Conservation (phyloP, 345 rosid genomes). For the Barbarea vulgaris region DNA sequence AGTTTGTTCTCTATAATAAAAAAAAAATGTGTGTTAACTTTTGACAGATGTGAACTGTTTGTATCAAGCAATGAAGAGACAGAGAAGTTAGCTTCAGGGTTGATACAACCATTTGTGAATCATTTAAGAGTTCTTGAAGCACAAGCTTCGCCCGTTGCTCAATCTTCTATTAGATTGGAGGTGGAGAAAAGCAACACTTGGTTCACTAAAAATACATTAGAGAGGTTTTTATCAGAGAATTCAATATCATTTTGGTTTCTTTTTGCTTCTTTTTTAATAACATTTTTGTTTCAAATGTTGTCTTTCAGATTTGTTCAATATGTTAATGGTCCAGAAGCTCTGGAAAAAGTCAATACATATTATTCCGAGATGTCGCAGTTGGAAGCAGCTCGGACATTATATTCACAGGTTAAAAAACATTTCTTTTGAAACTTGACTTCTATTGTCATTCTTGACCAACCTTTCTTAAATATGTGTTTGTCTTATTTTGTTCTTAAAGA, state of each 20-base stretch:
- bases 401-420: slow-evolving; percentile 55
- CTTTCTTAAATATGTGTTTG: neutral
- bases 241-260: neutral
- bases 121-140: slow-evolving; percentile 77
- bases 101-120: slow-evolving; percentile 71
- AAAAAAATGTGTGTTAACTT: neutral
- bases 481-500: slow-evolving; percentile 45
- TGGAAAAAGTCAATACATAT: slow-evolving; percentile 71
- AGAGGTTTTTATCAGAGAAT: slow-evolving; percentile 54
- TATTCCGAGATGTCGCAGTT: slow-evolving; percentile 91
- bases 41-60: slow-evolving; percentile 61
- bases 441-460: neutral
- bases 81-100: slow-evolving; percentile 88
- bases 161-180: slow-evolving; percentile 67
- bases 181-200: slow-evolving; percentile 55
- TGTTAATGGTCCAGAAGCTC: slow-evolving; percentile 82
- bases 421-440: neutral
- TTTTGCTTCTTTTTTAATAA: slow-evolving; percentile 2
- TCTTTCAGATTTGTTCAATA: slow-evolving; percentile 80
- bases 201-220: slow-evolving; percentile 94
- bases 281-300: neutral
- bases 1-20: neutral
- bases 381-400: slow-evolving; percentile 79
- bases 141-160: slow-evolving; percentile 50
- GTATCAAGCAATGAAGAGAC: slow-evolving; percentile 67